A percentile compares a stretch with the other conserved stretches of the same genome.
phyloP scores from a whole-genome alignment of 495 filamentous ascomycete species.

The Friedmanniomyces endolithicus region DNA sequence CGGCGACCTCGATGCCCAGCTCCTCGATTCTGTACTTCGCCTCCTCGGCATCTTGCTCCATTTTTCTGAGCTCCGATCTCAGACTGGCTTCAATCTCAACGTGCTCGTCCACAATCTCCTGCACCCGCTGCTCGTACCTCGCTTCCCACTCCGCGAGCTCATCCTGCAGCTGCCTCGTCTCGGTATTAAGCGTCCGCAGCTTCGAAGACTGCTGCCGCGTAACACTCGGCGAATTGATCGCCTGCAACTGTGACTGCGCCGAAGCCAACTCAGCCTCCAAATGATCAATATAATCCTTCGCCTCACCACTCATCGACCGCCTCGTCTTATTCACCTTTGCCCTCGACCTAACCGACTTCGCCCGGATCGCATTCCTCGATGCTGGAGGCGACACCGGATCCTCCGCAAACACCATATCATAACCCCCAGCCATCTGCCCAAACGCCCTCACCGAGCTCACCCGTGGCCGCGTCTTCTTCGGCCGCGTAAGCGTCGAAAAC shows the following conservation, averaged over 20 bases:
- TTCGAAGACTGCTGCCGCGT: constrained; percentile 15
- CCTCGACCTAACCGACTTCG: constrained; percentile 1
- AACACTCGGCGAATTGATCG: constrained; percentile 18
- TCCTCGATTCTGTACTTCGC: constrained; percentile 7
- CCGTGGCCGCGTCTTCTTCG: neutral
- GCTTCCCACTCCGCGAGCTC: constrained; percentile 20
- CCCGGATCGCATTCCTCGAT: constrained; percentile 1
- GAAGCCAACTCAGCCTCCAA: constrained; percentile 18
- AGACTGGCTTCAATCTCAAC: constrained; percentile 8
- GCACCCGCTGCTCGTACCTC: constrained; percentile 18
- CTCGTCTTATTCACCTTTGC: constrained; percentile 3
- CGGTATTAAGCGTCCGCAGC: constrained; percentile 10
- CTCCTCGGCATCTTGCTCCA: constrained; percentile 20
- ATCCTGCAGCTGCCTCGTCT: constrained; percentile 16
- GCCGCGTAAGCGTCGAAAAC: constrained; percentile 5
- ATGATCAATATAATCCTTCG: constrained; percentile 22
- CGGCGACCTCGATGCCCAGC: constrained; percentile 12
- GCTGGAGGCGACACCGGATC: constrained; percentile 5
- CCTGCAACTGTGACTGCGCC: constrained; percentile 13
- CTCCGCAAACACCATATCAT: neutral
- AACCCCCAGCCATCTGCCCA: neutral
- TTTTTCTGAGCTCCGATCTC: constrained; percentile 2
- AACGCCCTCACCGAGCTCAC: neutral
- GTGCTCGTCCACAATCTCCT: constrained; percentile 17
- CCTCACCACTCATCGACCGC: constrained; percentile 15